Base-by-base conservation (phyloP, 306 rosid genomes). In the Cucumis cinereus region DNA sequence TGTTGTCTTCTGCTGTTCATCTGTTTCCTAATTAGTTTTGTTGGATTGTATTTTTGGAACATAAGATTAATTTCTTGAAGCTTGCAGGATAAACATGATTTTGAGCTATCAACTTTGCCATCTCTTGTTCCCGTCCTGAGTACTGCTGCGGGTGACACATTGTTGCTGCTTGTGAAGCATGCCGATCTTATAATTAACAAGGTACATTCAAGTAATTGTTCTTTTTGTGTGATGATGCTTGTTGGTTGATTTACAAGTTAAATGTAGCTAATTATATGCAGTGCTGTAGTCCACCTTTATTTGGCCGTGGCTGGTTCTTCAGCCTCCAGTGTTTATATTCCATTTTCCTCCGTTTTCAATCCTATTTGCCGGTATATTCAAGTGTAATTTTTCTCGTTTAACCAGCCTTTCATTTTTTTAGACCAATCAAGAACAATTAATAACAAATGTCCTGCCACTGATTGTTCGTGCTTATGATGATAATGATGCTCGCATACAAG, bases 101-200 rank as follows among this genome's bases (percentile, higher is more conserved):
- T 95, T 79, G 99, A 92, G 96, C 87, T 86, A 57, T 90, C 92
- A 56, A 92, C 99, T 20, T 91, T 95, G 47, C 98, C 99, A 50
- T 92, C 98, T 41, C 99, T 95, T 76, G 93, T 89, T 84, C 98
- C 99, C 57, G 97, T 88, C 81, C 82, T 95, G 79, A 92, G 91
- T 76, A 77, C 91, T 54, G 99, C 99, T 70, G 75, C 83, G 36
- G 97, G 99, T 56, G 99, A 95, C 62, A 90, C 98, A 61, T 77
- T 95, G 67, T 82, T 95, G 86, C 89, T 95, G 47, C 93, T 95
- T 83, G 84, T 92, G 78, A 95, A 92, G 90, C 97, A 87, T 57
- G 93, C 98, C 4, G 99, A 95, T 16, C 98, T 90, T 77, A 81
- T 92, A 53, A 88, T 92, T 79, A 89, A 81, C 88, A 92, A 92